Base-by-base conservation (phyloP, 208 protist species). In the Vickermania ingenoplastis region DNA sequence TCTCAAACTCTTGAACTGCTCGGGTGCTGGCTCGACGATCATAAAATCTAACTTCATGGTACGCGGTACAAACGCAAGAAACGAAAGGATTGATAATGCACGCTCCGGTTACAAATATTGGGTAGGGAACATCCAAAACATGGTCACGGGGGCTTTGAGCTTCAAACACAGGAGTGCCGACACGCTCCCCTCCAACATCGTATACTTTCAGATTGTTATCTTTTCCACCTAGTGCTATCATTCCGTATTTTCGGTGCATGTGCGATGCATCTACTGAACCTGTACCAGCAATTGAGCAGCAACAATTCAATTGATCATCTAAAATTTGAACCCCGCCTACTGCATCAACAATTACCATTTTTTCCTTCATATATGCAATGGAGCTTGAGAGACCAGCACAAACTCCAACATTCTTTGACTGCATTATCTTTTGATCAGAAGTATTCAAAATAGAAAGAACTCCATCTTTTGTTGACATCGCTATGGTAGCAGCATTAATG, bases 21-120 rank as follows among this genome's bases (percentile, higher is more conserved):
- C 77, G 58, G 61, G 79, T 74, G 41, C 69, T 89, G 23, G 79
- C 77, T 29, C 86, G 74, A 21, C 83, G 69, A 53, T 94, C 86
- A 59, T 90, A 91, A 57, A 90, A 94, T 23, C 83, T 67, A 14
- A 94, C 81, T 53, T 91, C 81, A 51, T 94, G 81, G 61, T 85
- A 94, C 0, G 79, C 86, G 53, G 86, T 91, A 17, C 71, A 72
- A 3, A 65, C 71, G 31, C 81, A 86, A 60, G 85, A 90, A 1
- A 94, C 75, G 63, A 81, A 89, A 2, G 85, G 85, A 53, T 89
- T 89, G 14, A 92, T 72, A 31, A 92, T 73, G 49, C 73, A 85
- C 17, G 76, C 60, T 14, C 85, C 85, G 2, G 79, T 84, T 27
- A 92, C 69, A 69, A 80, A 89, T 5, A 85, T 65, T 27, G 81